Percentiles rank a stretch among this genome's conserved stretches.
phyloP scores from a whole-genome alignment of 176 grass and related monocot genomes.

The Dactylis glomerata region DNA sequence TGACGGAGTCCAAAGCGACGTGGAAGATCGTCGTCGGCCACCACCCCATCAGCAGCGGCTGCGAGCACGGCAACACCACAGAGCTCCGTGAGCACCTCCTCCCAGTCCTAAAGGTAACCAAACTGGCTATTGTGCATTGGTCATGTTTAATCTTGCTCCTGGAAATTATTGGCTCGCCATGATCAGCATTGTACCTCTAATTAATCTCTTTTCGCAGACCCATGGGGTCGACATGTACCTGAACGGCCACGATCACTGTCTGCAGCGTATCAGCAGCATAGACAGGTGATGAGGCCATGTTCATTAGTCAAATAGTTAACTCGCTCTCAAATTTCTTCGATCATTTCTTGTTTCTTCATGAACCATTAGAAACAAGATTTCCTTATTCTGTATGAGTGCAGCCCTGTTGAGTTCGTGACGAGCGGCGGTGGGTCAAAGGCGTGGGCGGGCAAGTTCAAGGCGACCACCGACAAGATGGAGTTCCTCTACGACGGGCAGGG shows the following conservation, averaged over 20 bases:
- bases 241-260: constrained; percentile 90
- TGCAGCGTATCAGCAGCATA: constrained; percentile 71
- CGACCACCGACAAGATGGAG: constrained; percentile 46
- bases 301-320: too few species aligned
- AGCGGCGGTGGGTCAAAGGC: constrained; percentile 87
- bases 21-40: constrained; percentile 95
- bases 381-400: constrained; percentile 8
- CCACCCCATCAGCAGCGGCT: constrained; percentile 81
- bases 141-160: too few species aligned
- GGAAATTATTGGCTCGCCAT: not conserved
- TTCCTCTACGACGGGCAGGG: constrained; percentile 94
- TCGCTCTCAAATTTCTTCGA: not conserved
- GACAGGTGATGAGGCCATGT: too few species aligned
- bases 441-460: constrained; percentile 61
- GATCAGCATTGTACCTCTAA: not conserved
- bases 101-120: constrained; percentile 60
- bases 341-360: not conserved
- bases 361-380: not conserved
- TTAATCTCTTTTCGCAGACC: constrained; percentile 6
- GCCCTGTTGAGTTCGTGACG: constrained; percentile 56
- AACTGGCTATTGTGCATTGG: constrained; percentile 8
- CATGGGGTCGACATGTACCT: constrained; percentile 60
- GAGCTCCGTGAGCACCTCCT: constrained; percentile 64
- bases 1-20: constrained; percentile 48
- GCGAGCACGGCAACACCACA: constrained; percentile 81